These are phyloP conservation scores for Tulasnella sp. DNA, from an alignment of 768 basidiomycete species.

Conservation along the genomic window DNA sequence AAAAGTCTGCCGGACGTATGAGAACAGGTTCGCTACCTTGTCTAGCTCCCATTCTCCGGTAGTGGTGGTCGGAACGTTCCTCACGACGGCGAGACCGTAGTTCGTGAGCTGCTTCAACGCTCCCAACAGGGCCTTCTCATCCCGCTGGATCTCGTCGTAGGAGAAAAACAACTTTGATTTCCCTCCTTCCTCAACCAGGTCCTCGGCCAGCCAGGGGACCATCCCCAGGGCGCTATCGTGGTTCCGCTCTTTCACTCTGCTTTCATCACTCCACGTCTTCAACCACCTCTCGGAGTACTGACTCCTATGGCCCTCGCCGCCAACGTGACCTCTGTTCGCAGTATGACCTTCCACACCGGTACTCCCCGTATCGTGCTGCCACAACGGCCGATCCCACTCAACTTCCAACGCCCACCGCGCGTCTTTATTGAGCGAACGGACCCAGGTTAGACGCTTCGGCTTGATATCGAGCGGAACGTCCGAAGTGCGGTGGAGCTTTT, in stretches of 20 bases:
- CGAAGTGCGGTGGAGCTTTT: conserved; percentile 66
- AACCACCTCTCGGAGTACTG: conserved; percentile 1
- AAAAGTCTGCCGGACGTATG: conserved; percentile 76
- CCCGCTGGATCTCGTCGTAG: background rate
- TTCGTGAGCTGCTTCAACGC: conserved; percentile 63
- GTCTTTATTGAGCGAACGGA: conserved; percentile 7
- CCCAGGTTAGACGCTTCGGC: conserved; percentile 37
- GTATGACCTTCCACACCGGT: conserved; percentile 13
- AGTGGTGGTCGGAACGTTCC: conserved; percentile 48
- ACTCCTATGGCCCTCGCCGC: conserved; percentile 30
- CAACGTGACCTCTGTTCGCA: background rate
- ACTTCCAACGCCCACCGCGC: conserved; percentile 11
- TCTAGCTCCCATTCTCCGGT: conserved; percentile 50
- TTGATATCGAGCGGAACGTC: conserved; percentile 49
- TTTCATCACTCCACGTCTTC: background rate
- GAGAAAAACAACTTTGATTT: background rate
- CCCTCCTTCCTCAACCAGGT: conserved; percentile 29
- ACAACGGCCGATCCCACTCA: conserved; percentile 11
- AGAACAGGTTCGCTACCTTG: conserved; percentile 57
- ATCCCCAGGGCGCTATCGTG: conserved; percentile 31
- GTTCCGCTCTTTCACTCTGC: background rate
- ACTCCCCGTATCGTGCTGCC: conserved; percentile 10
- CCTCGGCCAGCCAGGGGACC: conserved; percentile 41
- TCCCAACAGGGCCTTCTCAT: conserved; percentile 37
- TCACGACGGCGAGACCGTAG: conserved; percentile 68